These are phyloP conservation scores for Termitomyces sp. DNA, from an alignment of 768 basidiomycete species.

Conservation along the genomic window DNA sequence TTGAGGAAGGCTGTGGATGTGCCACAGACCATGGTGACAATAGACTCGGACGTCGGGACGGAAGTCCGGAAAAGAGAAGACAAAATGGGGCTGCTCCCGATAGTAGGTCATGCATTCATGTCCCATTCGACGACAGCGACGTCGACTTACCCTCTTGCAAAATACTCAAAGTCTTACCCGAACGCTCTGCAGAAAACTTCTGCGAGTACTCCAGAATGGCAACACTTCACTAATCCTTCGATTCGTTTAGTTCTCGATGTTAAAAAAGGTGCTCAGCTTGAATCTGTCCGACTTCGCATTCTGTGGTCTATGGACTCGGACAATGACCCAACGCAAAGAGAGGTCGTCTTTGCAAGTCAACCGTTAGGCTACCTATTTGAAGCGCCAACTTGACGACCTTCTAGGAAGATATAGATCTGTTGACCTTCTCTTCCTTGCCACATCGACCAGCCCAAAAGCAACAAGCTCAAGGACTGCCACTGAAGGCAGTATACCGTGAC, in stretches of 20 bases:
- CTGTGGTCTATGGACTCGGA: conserved; percentile 53
- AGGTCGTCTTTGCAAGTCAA: conserved; percentile 64
- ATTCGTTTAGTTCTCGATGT: conserved; percentile 63
- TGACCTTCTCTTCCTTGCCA: conserved; percentile 57
- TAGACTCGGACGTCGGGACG: not conserved
- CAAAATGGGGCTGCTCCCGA: not conserved
- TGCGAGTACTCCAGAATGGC: conserved; percentile 56
- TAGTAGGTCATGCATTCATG: conserved; percentile 22
- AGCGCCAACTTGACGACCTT: conserved; percentile 9
- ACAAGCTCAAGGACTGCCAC: conserved; percentile 54
- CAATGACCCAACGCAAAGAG: conserved; percentile 39
- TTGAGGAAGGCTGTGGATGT: conserved; percentile 14
- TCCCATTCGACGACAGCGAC: conserved; percentile 58
- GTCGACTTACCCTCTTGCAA: conserved; percentile 51
- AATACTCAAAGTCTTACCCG: conserved; percentile 70
- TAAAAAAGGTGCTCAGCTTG: conserved; percentile 49
- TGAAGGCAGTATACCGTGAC: conserved; percentile 80
- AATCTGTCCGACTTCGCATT: conserved; percentile 64
- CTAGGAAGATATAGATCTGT: conserved; percentile 77
- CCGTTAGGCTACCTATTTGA: conserved; percentile 4
- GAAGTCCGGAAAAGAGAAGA: not conserved
- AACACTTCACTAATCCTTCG: conserved; percentile 71
- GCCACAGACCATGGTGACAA: conserved; percentile 7
- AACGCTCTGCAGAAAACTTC: conserved; percentile 18
- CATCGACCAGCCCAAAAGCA: conserved; percentile 23